Conservation (phyloP, 2,329 filamentous ascomycete genomes). For the Biscogniauxia mediterranea region DNA sequence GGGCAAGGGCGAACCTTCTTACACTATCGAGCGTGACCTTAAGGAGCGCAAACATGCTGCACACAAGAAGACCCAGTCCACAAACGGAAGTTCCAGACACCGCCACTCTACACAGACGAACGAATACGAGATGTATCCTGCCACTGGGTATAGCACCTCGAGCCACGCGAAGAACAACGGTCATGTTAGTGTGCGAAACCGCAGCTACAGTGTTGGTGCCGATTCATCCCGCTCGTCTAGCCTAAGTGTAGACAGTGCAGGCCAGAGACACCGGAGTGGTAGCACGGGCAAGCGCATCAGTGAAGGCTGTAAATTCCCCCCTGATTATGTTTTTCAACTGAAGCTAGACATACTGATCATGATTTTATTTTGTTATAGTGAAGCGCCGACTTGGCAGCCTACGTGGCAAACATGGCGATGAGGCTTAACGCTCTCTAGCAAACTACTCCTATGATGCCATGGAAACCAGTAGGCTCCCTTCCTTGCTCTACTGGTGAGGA, state of each 20-base stretch:
- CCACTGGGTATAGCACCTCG: slow-evolving; percentile 18
- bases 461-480: too few species aligned
- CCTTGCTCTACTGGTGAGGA: too few species aligned
- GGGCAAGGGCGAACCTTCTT: slow-evolving; percentile 78
- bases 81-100: slow-evolving; percentile 24
- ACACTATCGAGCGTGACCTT: slow-evolving; percentile 64
- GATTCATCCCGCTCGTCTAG: background rate
- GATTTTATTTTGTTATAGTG: background rate
- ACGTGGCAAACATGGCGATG: slow-evolving; percentile 29
- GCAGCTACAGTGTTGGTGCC: slow-evolving; percentile 41
- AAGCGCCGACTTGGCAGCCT: slow-evolving; percentile 4
- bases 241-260: background rate
- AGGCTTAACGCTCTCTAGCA: background rate
- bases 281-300: background rate
- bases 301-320: background rate
- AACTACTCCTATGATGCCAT: background rate
- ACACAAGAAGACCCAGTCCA: slow-evolving; percentile 23
- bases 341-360: background rate
- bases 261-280: background rate
- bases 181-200: slow-evolving; percentile 36
- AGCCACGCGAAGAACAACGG: slow-evolving; percentile 9
- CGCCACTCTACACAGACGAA: slow-evolving; percentile 9
- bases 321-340: background rate
- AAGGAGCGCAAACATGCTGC: slow-evolving; percentile 54
- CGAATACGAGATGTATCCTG: slow-evolving; percentile 51